Conservation (phyloP, 2,329 filamentous ascomycete genomes). For the Penicillium vulpinum region DNA sequence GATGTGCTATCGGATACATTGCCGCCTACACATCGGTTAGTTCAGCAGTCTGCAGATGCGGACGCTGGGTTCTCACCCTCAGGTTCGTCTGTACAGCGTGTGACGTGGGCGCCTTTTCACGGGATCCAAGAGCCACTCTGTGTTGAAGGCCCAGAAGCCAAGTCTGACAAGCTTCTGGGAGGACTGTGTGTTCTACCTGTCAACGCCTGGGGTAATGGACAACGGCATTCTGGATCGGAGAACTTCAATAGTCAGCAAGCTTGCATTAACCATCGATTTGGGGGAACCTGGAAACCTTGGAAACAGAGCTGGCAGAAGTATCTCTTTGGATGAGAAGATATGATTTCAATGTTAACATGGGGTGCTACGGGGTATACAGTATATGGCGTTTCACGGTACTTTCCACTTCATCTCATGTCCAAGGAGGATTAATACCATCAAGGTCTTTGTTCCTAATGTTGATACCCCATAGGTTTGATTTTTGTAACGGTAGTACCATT, state of each 20-base stretch:
- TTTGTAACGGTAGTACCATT: neutral
- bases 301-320: slow-evolving; percentile 35
- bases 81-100: slow-evolving; percentile 18
- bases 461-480: neutral
- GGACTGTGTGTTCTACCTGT: slow-evolving; percentile 87
- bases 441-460: neutral
- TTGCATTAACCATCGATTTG: slow-evolving; percentile 39
- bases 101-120: slow-evolving; percentile 40
- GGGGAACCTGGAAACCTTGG: slow-evolving; percentile 38
- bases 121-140: slow-evolving; percentile 27
- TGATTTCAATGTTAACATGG: neutral
- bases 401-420: neutral
- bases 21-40: slow-evolving; percentile 27
- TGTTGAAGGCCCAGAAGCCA: slow-evolving; percentile 23
- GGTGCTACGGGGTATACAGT: neutral
- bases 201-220: slow-evolving; percentile 55
- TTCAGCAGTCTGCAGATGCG: slow-evolving; percentile 24
- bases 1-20: slow-evolving; percentile 33
- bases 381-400: neutral
- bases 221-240: slow-evolving; percentile 35
- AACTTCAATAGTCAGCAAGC: slow-evolving; percentile 29
- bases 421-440: neutral
- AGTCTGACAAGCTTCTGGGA: slow-evolving; percentile 62
- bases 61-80: slow-evolving; percentile 23
- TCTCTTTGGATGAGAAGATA: slow-evolving; percentile 25